Percentiles rank a stretch among this genome's conserved stretches.
Evolutionary conservation across 148 eudicot genomes (phyloP).

Genomic region (Dysphania ambrosioides): DNA sequence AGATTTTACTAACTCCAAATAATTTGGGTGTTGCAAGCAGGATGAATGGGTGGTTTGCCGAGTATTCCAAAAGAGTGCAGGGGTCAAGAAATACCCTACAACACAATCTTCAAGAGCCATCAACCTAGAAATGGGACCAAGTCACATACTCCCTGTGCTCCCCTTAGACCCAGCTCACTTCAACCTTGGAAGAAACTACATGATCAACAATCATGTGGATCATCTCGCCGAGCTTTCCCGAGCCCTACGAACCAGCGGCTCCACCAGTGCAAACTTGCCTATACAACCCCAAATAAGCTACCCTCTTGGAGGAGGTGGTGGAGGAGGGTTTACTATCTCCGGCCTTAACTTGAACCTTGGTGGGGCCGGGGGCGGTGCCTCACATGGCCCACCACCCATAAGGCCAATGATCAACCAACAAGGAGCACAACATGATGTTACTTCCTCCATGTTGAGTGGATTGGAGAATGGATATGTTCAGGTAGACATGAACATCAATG

Average conservation of each 20-base stretch:
- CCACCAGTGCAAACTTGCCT: conserved; percentile 35
- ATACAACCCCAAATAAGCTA: conserved; percentile 43
- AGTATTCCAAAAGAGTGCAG: conserved; percentile 80
- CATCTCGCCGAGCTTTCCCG: conserved; percentile 47
- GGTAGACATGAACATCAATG: conserved; percentile 35
- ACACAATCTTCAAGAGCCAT: conserved; percentile 50
- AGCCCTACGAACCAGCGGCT: conserved; percentile 37
- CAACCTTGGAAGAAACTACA: conserved; percentile 46
- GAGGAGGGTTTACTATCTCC: conserved; percentile 51
- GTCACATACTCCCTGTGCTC: conserved; percentile 40
- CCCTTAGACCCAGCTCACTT: conserved; percentile 43
- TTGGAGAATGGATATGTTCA: conserved; percentile 40
- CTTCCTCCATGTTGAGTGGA: conserved; percentile 37
- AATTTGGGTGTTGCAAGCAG: conserved; percentile 29
- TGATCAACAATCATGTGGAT: conserved; percentile 40
- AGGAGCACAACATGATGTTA: conserved; percentile 30
- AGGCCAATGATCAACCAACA: conserved; percentile 44
- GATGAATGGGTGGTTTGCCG: conserved; percentile 96
- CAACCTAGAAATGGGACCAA: conserved; percentile 42
- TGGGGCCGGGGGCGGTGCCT: conserved; percentile 18
- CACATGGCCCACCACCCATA: conserved; percentile 37
- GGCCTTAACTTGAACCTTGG: conserved; percentile 69
- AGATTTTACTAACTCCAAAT: too few species aligned
- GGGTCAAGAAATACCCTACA: conserved; percentile 64
- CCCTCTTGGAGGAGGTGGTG: conserved; percentile 34